Evolutionary conservation across 805 yeast species (phyloP), one percentile per base, ranked within the genome.

Genomic region (Ogataea nakhonphanomensis): DNA sequence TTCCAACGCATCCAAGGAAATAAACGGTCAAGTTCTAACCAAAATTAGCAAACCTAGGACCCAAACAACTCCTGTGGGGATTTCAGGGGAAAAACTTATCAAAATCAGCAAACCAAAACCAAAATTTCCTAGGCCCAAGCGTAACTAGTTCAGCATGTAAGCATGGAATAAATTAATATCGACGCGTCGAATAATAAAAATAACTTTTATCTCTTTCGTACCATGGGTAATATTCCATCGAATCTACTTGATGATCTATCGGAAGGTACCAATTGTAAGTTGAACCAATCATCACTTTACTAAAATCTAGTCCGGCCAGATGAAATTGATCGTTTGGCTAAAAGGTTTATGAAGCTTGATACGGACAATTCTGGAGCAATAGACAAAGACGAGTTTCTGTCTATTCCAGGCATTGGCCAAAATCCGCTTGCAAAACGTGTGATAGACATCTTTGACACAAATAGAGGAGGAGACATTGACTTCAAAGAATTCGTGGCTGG

Each of bases 281-380:
- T n/a, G 4, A 13, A 22, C 8, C 5, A 21, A 12, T 12, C 22
- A 3, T 12, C 8, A n/a, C 3, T 7, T 2, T 17, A 31, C 49
- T 30, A 41, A 38, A 40, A 13, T 15, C n/a, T 20, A 77, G 81
- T 91, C 63, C 95, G 87, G 41, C 74, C 82, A 35, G 96, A 88
- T 47, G 99, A 93, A 59, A 84, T 93, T 37, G 95, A 90, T 59
- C 74, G 99, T 46, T 69, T 93, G 44, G 79, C 95, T 43, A 88
- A 89, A 58, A 73, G 99, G 50, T 93, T 93, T 62, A 87, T 90
- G 95, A 93, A 95, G 57, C 69, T 93, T 38, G 99, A 93, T 62
- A 81, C 84, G 46, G 98, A 93, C 62, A 84, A 88, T 41, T 81
- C 89, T 3, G 99, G 99, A 1, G 81, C 95, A 6, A 84, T 93